A percentile compares a stretch with the other conserved stretches of the same genome.
phyloP scores from a whole-genome alignment of 805 yeast species.

The Myxozyma neotropica region DNA sequence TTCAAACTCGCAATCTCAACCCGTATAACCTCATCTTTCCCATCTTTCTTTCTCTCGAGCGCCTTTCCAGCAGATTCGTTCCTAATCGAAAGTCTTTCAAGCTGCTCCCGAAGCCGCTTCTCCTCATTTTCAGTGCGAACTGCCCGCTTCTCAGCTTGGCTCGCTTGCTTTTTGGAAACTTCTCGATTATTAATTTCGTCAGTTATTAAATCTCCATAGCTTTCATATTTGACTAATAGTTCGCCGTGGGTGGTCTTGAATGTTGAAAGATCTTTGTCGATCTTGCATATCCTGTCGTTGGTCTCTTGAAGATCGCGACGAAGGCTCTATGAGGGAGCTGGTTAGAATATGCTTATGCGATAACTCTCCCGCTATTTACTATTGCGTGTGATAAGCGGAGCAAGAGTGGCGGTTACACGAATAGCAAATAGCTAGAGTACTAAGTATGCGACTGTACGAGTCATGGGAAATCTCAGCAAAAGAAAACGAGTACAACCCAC shows the following conservation, averaged over 20 bases:
- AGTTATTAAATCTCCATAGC: constrained; percentile 19
- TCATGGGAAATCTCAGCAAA: no score
- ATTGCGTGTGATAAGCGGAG: no score
- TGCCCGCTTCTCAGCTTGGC: constrained; percentile 36
- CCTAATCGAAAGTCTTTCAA: constrained; percentile 36
- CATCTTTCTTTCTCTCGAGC: constrained; percentile 1
- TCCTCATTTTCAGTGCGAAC: constrained; percentile 37
- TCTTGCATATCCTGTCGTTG: constrained; percentile 12
- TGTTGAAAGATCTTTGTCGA: constrained; percentile 1
- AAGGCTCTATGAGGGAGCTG: constrained; percentile 7
- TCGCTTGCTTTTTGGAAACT: constrained; percentile 32
- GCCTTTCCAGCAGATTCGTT: constrained; percentile 9
- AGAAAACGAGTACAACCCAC: constrained; percentile 1
- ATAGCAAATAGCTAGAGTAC: no score
- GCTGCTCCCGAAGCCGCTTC: constrained; percentile 34
- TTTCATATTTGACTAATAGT: constrained; percentile 11
- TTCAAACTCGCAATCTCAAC: constrained; percentile 45
- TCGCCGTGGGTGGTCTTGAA: constrained; percentile 21
- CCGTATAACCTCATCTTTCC: constrained; percentile 15
- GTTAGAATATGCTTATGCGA: neutral
- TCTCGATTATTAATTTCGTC: constrained; percentile 9
- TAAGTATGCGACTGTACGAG: no score
- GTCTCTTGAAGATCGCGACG: constrained; percentile 16
- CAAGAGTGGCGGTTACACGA: no score
- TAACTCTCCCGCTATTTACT: no score